phyloP scores from a whole-genome alignment of 495 filamentous ascomycete species.

The Neurospora sp. region DNA sequence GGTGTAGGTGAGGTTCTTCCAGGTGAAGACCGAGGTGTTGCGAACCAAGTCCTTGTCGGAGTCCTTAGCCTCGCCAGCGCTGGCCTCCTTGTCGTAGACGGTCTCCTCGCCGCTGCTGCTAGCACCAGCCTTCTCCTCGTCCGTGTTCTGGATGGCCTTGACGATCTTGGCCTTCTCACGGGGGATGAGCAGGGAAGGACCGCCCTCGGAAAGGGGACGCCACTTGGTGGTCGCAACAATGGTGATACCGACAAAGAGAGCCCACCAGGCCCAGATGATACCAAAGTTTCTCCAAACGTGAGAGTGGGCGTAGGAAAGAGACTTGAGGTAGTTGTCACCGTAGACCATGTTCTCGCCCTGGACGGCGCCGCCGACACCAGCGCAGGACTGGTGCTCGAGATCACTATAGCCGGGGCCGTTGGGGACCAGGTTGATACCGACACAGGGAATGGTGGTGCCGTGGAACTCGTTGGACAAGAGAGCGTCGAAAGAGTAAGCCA shows the following conservation, averaged over 20 bases:
- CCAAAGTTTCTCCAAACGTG: constrained; percentile 80
- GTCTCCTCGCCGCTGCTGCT: constrained; percentile 15
- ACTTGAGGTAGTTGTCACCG: constrained; percentile 50
- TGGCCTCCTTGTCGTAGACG: constrained; percentile 26
- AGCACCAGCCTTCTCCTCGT: constrained; percentile 32
- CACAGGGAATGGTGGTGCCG: constrained; percentile 37
- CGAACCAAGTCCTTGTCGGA: constrained; percentile 32
- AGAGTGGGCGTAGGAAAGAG: constrained; percentile 49
- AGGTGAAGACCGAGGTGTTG: constrained; percentile 48
- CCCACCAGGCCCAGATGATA: constrained; percentile 56
- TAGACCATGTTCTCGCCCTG: constrained; percentile 42
- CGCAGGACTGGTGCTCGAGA: constrained; percentile 47
- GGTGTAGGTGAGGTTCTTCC: constrained; percentile 50
- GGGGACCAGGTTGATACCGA: constrained; percentile 44
- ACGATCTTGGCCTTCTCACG: constrained; percentile 22
- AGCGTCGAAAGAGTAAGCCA: constrained; percentile 64
- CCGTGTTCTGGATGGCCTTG: constrained; percentile 11
- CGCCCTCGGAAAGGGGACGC: constrained; percentile 31
- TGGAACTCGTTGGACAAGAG: constrained; percentile 63
- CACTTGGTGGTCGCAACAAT: constrained; percentile 46
- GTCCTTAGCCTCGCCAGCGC: constrained; percentile 1
- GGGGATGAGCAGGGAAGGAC: constrained; percentile 22
- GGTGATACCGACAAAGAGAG: constrained; percentile 58
- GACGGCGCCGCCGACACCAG: constrained; percentile 39
- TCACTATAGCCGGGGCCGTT: constrained; percentile 43